Base-by-base conservation (phyloP, 371 early-diverging fungal species). In the Chytridiales sp. region DNA sequence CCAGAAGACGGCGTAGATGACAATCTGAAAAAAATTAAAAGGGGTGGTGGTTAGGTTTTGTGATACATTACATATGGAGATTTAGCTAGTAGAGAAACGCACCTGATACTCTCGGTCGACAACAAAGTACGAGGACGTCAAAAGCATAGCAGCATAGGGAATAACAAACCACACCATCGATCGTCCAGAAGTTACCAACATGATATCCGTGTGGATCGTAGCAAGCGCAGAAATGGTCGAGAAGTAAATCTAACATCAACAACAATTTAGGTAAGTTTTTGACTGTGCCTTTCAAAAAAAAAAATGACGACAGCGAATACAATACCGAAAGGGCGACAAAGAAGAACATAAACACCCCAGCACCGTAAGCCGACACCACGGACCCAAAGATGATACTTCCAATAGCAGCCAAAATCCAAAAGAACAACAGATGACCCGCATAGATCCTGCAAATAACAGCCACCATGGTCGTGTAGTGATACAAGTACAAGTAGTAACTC, bases 1-100 rank as follows among this genome's bases (percentile, higher is more conserved):
- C 54, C 54, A 54, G 35, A 54, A 54, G 34, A 36, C 42, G n/a
- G 54, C 34, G 36, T 54, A 42, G 24, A 41, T 38, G 29, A 54
- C 15, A 15, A 48, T 21, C 49, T 48, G n/a, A n/a, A n/a, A n/a
- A n/a, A n/a, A 44, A 19, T 44, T 44, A 44, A 11, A 38, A 38
- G n/a, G 11, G 39, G 9, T 8, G 9, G 22, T 8, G 8, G 8
- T 8, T 9, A n/a, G n/a, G n/a, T n/a, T n/a, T n/a, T n/a, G n/a
- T n/a, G n/a, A n/a, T n/a, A n/a, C n/a, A n/a, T n/a, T n/a, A n/a
- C n/a, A n/a, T n/a, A n/a, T n/a, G n/a, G n/a, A n/a, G n/a, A n/a
- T n/a, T n/a, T n/a, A n/a, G n/a, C n/a, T n/a, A 8, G 24, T 8
- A 22, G 9, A 9, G 39, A 44, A 5, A 19, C 44, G 6, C 32